phyloP scores from a whole-genome alignment of 169 alveolate species.

The Plasmodium gaboni region DNA sequence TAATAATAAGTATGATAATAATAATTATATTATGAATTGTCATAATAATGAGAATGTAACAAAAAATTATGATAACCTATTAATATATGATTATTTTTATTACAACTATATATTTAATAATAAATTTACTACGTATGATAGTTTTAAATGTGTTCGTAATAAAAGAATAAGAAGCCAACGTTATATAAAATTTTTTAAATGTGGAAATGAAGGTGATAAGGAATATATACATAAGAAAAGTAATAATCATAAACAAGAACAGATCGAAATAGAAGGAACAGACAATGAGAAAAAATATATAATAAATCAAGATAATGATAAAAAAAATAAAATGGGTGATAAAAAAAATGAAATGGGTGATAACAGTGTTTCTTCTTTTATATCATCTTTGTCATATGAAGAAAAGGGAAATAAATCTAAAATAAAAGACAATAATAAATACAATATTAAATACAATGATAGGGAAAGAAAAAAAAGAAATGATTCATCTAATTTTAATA shows the following conservation, averaged over 20 bases:
- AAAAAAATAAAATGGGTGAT: not conserved
- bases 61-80: not conserved
- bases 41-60: too few relatives aligned
- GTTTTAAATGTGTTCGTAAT: not conserved
- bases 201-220: not conserved
- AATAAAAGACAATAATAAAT: too few relatives aligned
- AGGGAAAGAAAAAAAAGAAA: too few relatives aligned
- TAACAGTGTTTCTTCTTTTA: too few relatives aligned
- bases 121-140: slow-evolving; percentile 34
- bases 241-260: not conserved
- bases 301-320: not conserved
- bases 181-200: slow-evolving; percentile 43
- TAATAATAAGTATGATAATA: too few relatives aligned
- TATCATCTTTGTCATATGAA: too few relatives aligned
- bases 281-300: too few relatives aligned
- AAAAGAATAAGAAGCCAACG: not conserved
- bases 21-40: too few relatives aligned
- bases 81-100: slow-evolving; percentile 43
- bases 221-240: not conserved
- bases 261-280: not conserved
- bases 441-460: too few relatives aligned
- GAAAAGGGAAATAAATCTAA: too few relatives aligned
- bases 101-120: slow-evolving; percentile 40
- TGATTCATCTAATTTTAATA: too few relatives aligned
- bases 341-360: too few relatives aligned